phyloP scores from a whole-genome alignment of 2,329 filamentous ascomycete species.

The Claviceps lovelessii region DNA sequence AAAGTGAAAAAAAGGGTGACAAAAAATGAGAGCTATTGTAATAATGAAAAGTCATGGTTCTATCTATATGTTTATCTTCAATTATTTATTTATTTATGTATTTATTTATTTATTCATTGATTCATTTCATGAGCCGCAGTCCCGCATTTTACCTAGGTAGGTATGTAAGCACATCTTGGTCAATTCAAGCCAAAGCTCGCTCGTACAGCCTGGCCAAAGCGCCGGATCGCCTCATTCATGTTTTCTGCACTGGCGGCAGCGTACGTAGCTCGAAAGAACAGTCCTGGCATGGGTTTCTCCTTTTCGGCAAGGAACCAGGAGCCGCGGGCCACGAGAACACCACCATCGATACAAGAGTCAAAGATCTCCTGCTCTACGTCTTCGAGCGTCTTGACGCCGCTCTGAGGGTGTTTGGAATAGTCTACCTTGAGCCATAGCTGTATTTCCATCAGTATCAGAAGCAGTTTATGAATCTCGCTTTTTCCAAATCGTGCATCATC shows the following conservation, averaged over 20 bases:
- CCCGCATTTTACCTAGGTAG: no score
- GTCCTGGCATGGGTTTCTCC: constrained; percentile 40
- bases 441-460: not conserved
- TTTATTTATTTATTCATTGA: not conserved
- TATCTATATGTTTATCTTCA: not conserved
- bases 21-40: not conserved
- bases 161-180: not conserved
- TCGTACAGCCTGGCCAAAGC: constrained; percentile 63
- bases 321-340: constrained; percentile 69
- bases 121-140: no score
- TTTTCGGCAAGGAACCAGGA: constrained; percentile 82
- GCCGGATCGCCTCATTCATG: constrained; percentile 56
- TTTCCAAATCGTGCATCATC: not conserved
- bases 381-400: constrained; percentile 35
- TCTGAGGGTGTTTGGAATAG: constrained; percentile 49
- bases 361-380: constrained; percentile 82
- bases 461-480: not conserved
- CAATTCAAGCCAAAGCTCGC: constrained; percentile 32
- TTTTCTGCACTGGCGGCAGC: constrained; percentile 60
- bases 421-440: constrained; percentile 63
- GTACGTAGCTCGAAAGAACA: constrained; percentile 86
- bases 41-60: not conserved
- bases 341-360: constrained; percentile 55
- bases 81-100: not conserved
- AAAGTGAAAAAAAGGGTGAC: not conserved